Evolutionary conservation across 495 filamentous ascomycete species (phyloP).

Genomic region (Tuber brumale): DNA sequence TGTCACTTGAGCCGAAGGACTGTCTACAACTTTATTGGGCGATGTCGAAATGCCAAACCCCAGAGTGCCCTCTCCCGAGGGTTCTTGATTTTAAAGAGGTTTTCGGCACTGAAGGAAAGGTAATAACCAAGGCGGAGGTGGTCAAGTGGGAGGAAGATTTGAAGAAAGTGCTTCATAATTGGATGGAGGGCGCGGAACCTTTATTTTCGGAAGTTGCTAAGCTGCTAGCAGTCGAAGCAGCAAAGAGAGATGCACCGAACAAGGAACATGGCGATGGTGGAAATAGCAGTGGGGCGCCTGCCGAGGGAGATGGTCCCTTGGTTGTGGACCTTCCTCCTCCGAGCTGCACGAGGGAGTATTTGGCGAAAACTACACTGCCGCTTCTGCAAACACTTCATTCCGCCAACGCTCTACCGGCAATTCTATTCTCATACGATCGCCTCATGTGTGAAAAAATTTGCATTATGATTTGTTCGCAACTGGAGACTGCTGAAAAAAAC

Average conservation of each 20-base stretch:
- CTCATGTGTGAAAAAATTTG: constrained; percentile 55
- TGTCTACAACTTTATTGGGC: constrained; percentile 58
- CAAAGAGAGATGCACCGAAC: neutral
- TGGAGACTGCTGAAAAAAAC: constrained; percentile 50
- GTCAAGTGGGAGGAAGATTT: constrained; percentile 57
- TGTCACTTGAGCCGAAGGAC: constrained; percentile 63
- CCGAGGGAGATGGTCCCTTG: neutral
- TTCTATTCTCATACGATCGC: constrained; percentile 73
- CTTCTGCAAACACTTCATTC: constrained; percentile 57
- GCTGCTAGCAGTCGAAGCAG: constrained; percentile 25
- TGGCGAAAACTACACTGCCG: constrained; percentile 53
- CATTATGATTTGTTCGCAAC: constrained; percentile 46
- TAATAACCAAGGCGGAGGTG: constrained; percentile 57
- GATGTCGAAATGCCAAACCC: constrained; percentile 52
- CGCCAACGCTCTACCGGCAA: constrained; percentile 60
- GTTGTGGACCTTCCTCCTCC: constrained; percentile 1
- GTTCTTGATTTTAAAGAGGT: constrained; percentile 48
- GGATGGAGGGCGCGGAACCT: constrained; percentile 55
- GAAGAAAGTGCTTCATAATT: constrained; percentile 53
- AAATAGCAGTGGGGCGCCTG: constrained; percentile 7
- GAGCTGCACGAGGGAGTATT: constrained; percentile 14
- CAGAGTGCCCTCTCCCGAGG: constrained; percentile 47
- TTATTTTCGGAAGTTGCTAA: constrained; percentile 56
- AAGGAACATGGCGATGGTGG: neutral
- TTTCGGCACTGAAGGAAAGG: constrained; percentile 40